Percentiles rank a stretch among this genome's conserved stretches.
phyloP scores from a whole-genome alignment of 2,329 filamentous ascomycete species.

The Fusarium papillatum region DNA sequence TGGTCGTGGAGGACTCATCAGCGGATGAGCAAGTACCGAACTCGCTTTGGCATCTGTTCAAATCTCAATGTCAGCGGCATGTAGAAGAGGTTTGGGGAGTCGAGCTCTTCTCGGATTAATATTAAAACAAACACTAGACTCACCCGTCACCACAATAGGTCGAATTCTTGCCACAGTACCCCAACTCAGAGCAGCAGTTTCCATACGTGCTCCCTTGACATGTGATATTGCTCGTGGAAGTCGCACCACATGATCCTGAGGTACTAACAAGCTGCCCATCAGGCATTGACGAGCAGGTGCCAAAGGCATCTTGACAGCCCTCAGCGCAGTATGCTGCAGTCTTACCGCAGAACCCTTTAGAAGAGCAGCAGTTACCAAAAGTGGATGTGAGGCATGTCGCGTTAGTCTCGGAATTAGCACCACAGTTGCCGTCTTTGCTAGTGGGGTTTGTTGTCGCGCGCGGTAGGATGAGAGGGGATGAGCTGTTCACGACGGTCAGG shows the following conservation, averaged over 20 bases:
- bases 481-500: background rate
- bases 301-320: conserved; percentile 13
- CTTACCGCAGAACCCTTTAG: conserved; percentile 18
- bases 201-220: background rate
- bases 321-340: conserved; percentile 17
- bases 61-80: background rate
- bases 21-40: background rate
- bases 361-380: conserved; percentile 20
- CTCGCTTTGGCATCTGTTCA: background rate
- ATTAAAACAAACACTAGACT: background rate
- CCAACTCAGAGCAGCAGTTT: background rate
- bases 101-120: background rate
- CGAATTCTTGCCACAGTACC: conserved; percentile 1
- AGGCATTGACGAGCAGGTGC: conserved; percentile 2
- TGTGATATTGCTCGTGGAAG: background rate
- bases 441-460: conserved; percentile 11
- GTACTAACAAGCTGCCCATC: background rate
- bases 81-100: background rate
- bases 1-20: background rate
- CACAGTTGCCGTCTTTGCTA: conserved; percentile 22
- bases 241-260: conserved; percentile 2
- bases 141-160: conserved; percentile 2
- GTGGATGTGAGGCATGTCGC: conserved; percentile 23
- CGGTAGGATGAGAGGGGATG: conserved; percentile 7
- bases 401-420: conserved; percentile 19